Conservation (phyloP, 805 yeast genomes). For the Tetrapisispora arboricola region DNA sequence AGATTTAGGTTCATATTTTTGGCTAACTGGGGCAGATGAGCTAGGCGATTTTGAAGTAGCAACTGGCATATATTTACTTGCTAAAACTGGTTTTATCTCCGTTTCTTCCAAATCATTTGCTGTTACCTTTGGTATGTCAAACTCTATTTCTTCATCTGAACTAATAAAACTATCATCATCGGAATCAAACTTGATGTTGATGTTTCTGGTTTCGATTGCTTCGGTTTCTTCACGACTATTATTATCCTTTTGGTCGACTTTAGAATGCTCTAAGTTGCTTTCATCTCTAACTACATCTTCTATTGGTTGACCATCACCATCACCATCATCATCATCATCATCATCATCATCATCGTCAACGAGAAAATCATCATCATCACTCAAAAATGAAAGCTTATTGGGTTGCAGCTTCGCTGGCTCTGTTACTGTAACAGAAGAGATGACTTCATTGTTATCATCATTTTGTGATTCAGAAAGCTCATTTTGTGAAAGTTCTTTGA, state of each 20-base stretch:
- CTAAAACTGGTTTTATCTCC: neutral
- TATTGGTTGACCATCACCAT: neutral
- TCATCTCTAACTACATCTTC: too few relatives aligned
- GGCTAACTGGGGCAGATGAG: neutral
- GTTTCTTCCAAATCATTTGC: neutral
- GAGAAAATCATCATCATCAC: neutral
- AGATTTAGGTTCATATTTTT: neutral
- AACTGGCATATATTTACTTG: constrained; percentile 1
- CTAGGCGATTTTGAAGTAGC: neutral
- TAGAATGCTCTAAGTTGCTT: too few relatives aligned
- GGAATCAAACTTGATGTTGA: constrained; percentile 1
- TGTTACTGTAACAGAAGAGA: too few relatives aligned
- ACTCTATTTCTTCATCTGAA: constrained; percentile 21
- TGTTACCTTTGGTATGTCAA: neutral
- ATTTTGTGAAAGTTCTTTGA: neutral
- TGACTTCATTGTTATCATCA: too few relatives aligned
- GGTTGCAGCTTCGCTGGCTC: neutral
- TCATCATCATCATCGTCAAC: neutral
- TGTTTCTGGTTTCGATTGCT: neutral
- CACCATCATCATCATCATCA: neutral
- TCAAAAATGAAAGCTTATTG: neutral
- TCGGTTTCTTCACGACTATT: constrained; percentile 17
- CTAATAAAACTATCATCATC: constrained; percentile 21
- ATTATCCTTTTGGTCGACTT: neutral
- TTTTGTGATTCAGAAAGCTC: neutral